Conservation (phyloP, 2,329 filamentous ascomycete species). For the Ophiocordyceps unilateralis region DNA sequence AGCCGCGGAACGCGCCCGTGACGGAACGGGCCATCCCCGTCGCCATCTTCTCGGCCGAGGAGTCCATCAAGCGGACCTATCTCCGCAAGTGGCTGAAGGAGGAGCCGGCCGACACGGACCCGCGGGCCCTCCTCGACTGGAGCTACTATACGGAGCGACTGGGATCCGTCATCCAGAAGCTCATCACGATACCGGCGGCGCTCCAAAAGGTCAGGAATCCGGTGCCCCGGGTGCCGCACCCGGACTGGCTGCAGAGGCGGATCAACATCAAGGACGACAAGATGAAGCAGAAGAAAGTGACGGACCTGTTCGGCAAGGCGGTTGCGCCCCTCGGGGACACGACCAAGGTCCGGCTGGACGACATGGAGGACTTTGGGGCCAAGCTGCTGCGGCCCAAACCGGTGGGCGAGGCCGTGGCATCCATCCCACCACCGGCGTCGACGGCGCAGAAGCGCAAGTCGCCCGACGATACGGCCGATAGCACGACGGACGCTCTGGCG, state of each 20-base stretch:
- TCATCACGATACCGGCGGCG: slow-evolving; percentile 95
- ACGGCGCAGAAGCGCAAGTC: slow-evolving; percentile 54
- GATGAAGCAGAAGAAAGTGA: slow-evolving; percentile 98
- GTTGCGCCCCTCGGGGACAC: slow-evolving; percentile 45
- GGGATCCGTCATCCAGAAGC: slow-evolving; percentile 93
- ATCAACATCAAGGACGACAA: slow-evolving; percentile 94
- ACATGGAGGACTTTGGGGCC: slow-evolving; percentile 69
- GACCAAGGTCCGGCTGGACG: slow-evolving; percentile 31
- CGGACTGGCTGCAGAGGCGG: slow-evolving; percentile 86
- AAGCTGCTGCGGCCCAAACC: slow-evolving; percentile 50
- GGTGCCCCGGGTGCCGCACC: slow-evolving; percentile 81
- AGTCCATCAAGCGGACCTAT: slow-evolving; percentile 73
- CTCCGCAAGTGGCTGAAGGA: slow-evolving; percentile 92
- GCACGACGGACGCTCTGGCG: slow-evolving; percentile 58
- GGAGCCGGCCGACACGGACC: slow-evolving; percentile 80
- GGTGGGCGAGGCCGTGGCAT: slow-evolving; percentile 33
- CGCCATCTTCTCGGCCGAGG: slow-evolving; percentile 90
- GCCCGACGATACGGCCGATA: slow-evolving; percentile 43
- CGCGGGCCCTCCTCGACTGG: slow-evolving; percentile 83
- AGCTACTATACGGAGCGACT: slow-evolving; percentile 92
- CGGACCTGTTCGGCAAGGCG: slow-evolving; percentile 63
- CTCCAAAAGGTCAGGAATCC: slow-evolving; percentile 91
- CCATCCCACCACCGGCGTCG: slow-evolving; percentile 32
- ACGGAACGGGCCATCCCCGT: slow-evolving; percentile 90
- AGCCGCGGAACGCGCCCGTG: slow-evolving; percentile 74